A percentile compares a stretch with the other conserved stretches of the same genome.
Evolutionary conservation across 2,329 filamentous ascomycete genomes (phyloP).

Genomic region (Sphaerulina musiva): DNA sequence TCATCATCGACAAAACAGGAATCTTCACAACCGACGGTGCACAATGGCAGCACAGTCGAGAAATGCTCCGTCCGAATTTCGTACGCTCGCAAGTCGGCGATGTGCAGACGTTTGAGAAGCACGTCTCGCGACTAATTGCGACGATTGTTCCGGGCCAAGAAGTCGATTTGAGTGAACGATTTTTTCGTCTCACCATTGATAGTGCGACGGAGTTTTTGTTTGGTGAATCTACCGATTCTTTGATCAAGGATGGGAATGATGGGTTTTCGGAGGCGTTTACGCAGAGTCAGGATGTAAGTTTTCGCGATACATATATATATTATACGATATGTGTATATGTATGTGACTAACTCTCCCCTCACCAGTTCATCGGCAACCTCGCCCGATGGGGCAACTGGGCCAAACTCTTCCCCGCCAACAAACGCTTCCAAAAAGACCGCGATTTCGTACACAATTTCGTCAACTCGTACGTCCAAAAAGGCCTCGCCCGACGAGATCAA

Average conservation of each 20-base stretch:
- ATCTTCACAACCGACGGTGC: conserved; percentile 44
- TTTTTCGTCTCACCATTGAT: conserved; percentile 61
- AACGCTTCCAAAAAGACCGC: conserved; percentile 37
- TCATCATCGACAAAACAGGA: conserved; percentile 9
- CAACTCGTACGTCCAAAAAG: conserved; percentile 45
- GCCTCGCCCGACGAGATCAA: conserved; percentile 33
- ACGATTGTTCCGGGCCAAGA: conserved; percentile 50
- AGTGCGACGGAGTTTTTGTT: conserved; percentile 63
- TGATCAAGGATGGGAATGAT: conserved; percentile 22
- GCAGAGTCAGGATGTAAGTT: conserved; percentile 22
- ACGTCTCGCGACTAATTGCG: conserved; percentile 53
- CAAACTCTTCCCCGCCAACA: conserved; percentile 24
- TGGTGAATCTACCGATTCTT: conserved; percentile 42
- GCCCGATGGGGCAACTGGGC: conserved; percentile 24
- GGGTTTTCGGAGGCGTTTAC: conserved; percentile 34
- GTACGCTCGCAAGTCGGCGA: conserved; percentile 48
- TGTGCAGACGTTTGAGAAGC: conserved; percentile 53
- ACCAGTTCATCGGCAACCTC: conserved; percentile 20
- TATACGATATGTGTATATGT: no score
- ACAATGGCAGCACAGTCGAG: conserved; percentile 34
- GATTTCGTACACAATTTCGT: conserved; percentile 43
- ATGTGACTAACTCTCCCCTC: no score
- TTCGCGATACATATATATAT: no score
- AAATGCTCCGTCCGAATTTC: conserved; percentile 51
- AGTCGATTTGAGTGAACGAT: conserved; percentile 56